phyloP scores from a whole-genome alignment of 139 green algal species.

The Chlamydomonas schloesseri region DNA sequence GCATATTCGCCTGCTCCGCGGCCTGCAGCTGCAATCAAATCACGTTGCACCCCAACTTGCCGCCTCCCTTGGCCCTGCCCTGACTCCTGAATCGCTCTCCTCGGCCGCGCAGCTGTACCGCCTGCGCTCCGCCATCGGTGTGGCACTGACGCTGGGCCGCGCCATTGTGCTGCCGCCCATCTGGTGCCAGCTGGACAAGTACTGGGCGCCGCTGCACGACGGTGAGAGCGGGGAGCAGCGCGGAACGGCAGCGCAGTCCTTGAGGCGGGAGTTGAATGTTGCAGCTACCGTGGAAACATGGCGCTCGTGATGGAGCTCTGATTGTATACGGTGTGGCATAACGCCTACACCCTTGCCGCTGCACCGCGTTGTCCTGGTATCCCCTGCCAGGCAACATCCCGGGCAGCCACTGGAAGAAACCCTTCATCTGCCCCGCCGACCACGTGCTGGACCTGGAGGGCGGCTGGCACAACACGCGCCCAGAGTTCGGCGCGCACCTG shows the following conservation, averaged over 20 bases:
- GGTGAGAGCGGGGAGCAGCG: conserved; percentile 24
- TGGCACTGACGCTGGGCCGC: conserved; percentile 58
- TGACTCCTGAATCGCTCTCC: neutral
- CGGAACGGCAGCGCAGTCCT: neutral
- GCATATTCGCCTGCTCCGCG: too few species aligned
- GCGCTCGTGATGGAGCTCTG: too few species aligned
- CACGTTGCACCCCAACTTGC: too few species aligned
- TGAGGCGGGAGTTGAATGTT: too few species aligned
- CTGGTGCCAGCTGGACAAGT: conserved; percentile 81
- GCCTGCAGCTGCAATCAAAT: too few species aligned
- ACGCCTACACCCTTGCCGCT: too few species aligned
- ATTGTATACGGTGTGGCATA: too few species aligned
- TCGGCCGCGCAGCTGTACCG: conserved; percentile 46
- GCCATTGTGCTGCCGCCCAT: conserved; percentile 79
- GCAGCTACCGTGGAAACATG: too few species aligned
- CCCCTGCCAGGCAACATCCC: conserved; percentile 81
- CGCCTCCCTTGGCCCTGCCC: too few species aligned
- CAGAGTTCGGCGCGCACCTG: conserved; percentile 53
- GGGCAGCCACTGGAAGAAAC: conserved; percentile 70
- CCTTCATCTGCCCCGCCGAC: conserved; percentile 84
- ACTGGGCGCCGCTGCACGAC: conserved; percentile 84
- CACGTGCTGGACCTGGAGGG: conserved; percentile 88
- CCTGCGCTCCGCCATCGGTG: conserved; percentile 43
- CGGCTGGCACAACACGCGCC: conserved; percentile 31
- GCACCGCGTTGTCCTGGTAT: too few species aligned